Evolutionary conservation across 345 rosid genomes (phyloP).

Genomic region (Eucalyptus lansdowneana): DNA sequence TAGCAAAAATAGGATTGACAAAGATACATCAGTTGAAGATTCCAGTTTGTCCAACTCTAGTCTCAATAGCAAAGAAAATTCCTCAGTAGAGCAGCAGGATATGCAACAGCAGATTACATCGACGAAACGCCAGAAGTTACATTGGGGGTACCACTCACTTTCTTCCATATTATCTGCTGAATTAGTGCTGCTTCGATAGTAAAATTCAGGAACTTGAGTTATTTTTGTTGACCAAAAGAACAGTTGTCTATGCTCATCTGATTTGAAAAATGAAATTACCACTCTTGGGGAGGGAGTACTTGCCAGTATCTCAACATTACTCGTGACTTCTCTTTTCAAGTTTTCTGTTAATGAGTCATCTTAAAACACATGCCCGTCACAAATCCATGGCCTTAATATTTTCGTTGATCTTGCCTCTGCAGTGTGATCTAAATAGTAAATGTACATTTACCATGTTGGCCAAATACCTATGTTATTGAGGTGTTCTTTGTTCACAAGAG

Average conservation of each 20-base stretch:
- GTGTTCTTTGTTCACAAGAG: background rate
- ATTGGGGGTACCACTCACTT: conserved; percentile 1
- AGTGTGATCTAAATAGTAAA: background rate
- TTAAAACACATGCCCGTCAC: background rate
- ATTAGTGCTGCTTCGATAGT: background rate
- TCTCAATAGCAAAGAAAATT: background rate
- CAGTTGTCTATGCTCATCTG: background rate
- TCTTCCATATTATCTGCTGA: background rate
- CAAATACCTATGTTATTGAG: background rate
- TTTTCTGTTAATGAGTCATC: background rate
- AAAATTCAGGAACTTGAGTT: background rate
- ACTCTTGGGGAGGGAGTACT: background rate
- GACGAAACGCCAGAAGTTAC: background rate
- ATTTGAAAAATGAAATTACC: background rate
- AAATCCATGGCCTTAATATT: background rate
- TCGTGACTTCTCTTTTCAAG: background rate
- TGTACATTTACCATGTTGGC: background rate
- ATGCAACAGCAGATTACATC: background rate
- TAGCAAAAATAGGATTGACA: background rate
- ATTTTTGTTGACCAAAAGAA: background rate
- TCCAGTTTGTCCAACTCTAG: background rate
- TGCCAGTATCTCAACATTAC: background rate
- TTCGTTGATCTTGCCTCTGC: background rate
- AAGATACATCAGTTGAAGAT: background rate
- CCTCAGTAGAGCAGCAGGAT: background rate